Conservation (phyloP, 805 yeast genomes). For the Zygosaccharomyces gambellarensis region DNA sequence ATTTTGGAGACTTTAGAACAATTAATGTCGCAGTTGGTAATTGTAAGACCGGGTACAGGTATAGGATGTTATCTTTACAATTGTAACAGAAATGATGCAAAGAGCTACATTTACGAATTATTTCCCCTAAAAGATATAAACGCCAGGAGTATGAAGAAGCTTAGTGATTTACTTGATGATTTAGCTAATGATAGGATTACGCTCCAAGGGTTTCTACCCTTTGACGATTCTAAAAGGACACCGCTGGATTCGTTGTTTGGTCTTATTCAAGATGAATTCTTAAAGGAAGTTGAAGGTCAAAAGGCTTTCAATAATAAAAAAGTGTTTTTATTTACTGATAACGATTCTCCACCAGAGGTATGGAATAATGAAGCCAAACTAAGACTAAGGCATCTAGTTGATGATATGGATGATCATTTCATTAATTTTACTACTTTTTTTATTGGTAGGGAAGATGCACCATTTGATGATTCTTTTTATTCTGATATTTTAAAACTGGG, state of each 20-base stretch:
- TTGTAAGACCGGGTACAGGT: conserved; percentile 63
- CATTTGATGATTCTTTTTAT: conserved; percentile 46
- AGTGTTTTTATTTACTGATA: conserved; percentile 68
- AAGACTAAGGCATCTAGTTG: conserved; percentile 51
- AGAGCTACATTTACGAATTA: conserved; percentile 45
- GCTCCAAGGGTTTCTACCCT: conserved; percentile 30
- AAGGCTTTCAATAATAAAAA: conserved; percentile 50
- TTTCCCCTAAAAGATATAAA: conserved; percentile 53
- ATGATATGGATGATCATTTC: conserved; percentile 52
- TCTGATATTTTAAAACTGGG: conserved; percentile 45
- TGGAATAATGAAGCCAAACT: conserved; percentile 39
- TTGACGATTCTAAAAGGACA: conserved; percentile 24
- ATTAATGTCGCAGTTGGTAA: conserved; percentile 61
- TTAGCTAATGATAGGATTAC: conserved; percentile 24
- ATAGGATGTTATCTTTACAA: conserved; percentile 67
- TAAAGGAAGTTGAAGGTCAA: conserved; percentile 37
- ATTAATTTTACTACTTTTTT: conserved; percentile 63
- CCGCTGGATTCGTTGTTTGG: conserved; percentile 44
- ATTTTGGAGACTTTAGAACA: conserved; percentile 55
- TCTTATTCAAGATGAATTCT: conserved; percentile 52
- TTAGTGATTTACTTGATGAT: conserved; percentile 50
- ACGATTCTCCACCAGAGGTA: conserved; percentile 58
- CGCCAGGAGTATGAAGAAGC: conserved; percentile 49
- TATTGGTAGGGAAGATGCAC: conserved; percentile 35
- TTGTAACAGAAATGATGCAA: conserved; percentile 37